A percentile compares a stretch with the other conserved stretches of the same genome.
Evolutionary conservation across 176 grass and related monocot species (phyloP).

Genomic region (Thalia dealbata): DNA sequence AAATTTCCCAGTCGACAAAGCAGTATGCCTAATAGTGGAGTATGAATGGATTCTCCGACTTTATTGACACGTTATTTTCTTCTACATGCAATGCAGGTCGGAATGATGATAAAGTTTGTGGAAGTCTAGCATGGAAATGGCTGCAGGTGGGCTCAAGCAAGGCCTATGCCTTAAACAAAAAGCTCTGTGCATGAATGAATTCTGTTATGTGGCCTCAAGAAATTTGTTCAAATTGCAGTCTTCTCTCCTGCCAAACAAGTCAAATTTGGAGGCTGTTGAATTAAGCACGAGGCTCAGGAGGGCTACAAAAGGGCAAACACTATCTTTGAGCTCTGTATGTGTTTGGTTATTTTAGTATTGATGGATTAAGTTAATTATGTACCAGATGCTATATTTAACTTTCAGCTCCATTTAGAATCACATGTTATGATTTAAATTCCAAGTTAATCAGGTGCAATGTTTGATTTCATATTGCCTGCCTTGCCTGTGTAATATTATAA

Average conservation of each 20-base stretch:
- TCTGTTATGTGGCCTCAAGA: neutral
- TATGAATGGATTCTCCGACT: neutral
- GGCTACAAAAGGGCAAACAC: neutral
- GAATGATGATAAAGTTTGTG: neutral
- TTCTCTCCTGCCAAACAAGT: neutral
- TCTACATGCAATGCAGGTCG: neutral
- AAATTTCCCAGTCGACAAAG: no score
- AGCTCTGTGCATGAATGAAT: neutral
- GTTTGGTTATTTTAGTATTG: neutral
- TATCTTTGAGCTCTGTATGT: neutral
- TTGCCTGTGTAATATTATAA: no score
- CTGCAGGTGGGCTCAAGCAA: constrained; percentile 10
- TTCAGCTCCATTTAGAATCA: no score
- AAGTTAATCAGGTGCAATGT: no score
- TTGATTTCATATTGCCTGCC: no score
- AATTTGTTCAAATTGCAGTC: neutral
- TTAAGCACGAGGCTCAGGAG: neutral
- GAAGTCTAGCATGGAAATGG: constrained; percentile 2
- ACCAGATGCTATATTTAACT: no score
- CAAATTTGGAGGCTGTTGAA: neutral
- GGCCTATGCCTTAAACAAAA: neutral
- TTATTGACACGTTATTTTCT: neutral
- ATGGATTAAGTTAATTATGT: neutral
- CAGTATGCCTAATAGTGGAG: neutral
- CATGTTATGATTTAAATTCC: no score